Base-by-base conservation (phyloP, 805 yeast species). In the Myxozyma udenii region DNA sequence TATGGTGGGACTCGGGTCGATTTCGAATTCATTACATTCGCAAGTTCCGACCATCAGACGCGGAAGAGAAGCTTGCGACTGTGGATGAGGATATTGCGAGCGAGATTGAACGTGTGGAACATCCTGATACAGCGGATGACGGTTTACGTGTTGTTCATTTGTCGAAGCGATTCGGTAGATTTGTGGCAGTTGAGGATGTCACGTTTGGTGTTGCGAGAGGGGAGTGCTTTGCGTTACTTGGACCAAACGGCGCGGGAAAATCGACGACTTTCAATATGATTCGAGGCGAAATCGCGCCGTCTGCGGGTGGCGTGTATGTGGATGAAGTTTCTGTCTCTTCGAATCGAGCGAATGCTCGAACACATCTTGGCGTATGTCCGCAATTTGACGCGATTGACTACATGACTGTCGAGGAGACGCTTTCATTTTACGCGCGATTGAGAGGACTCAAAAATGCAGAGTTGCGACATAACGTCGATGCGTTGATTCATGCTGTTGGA, bases 181-280 rank as follows among this genome's bases (percentile, higher is more conserved):
- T 41, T 26, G 50, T 51, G 16, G 71, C 62, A 1, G 67, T 66
- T 5, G 65, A 66, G 6, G 69, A 68, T 44, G 67, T 67, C 16
- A 55, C 68, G 2, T 68, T 66, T 50, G 68, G 68, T 5, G 68
- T 68, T 22, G 51, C 51, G 33, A 57, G 59, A 3, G 63, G 63
- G n/a, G 71, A 68, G 39, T 61, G 67, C 41, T 67, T 68, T 57
- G 72, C 70, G 1, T 54, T 68, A 22, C 61, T 68, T 24, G 72
- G 72, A 0, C 72, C 72, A 1, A 68, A 68, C 42, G 72, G 72
- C 25, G 72, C 72, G 2, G 72, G 72, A 2, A 68, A 68, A 47
- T 67, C 71, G 3, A 68, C 72, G 4, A 60, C 64, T 5, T 66
- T 68, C 52, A 66, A 67, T 50, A 61, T 68, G 66, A 64, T 68